phyloP scores from a whole-genome alignment of 306 rosid genomes.

The Prosopis cineraria region DNA sequence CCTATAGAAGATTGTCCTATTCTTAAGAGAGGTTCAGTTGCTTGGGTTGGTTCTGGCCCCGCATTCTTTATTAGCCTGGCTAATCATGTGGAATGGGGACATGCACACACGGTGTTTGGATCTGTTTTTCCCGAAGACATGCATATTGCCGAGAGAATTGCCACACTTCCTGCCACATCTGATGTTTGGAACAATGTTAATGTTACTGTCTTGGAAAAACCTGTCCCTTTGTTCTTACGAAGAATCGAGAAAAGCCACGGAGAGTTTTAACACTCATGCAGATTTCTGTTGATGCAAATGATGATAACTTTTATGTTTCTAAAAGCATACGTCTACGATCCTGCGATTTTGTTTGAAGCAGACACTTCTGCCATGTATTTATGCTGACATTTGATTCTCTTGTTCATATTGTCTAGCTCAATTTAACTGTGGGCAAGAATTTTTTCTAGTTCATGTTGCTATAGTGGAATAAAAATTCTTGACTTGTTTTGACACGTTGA shows the following conservation, averaged over 20 bases:
- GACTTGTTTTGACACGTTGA: neutral
- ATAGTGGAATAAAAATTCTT: neutral
- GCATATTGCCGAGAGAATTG: constrained; percentile 59
- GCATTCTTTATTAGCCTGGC: constrained; percentile 69
- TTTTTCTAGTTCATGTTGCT: too few species aligned
- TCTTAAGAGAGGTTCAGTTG: constrained; percentile 65
- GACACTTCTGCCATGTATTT: neutral
- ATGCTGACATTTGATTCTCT: neutral
- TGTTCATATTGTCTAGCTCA: neutral
- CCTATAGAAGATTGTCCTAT: constrained; percentile 60
- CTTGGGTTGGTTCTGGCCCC: constrained; percentile 75
- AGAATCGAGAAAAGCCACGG: constrained; percentile 48
- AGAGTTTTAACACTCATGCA: constrained; percentile 29
- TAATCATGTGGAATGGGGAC: constrained; percentile 59
- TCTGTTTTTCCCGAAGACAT: constrained; percentile 74
- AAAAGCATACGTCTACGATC: neutral
- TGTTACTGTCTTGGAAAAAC: constrained; percentile 55
- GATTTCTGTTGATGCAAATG: neutral
- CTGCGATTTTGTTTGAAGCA: neutral
- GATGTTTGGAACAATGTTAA: constrained; percentile 68
- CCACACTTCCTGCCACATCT: constrained; percentile 52
- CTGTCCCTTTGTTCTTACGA: constrained; percentile 45
- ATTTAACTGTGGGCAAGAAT: neutral
- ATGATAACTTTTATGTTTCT: neutral
- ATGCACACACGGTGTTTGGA: constrained; percentile 57